phyloP scores from a whole-genome alignment of 2,329 filamentous ascomycete species.

The Aspergillaceae sp. region DNA sequence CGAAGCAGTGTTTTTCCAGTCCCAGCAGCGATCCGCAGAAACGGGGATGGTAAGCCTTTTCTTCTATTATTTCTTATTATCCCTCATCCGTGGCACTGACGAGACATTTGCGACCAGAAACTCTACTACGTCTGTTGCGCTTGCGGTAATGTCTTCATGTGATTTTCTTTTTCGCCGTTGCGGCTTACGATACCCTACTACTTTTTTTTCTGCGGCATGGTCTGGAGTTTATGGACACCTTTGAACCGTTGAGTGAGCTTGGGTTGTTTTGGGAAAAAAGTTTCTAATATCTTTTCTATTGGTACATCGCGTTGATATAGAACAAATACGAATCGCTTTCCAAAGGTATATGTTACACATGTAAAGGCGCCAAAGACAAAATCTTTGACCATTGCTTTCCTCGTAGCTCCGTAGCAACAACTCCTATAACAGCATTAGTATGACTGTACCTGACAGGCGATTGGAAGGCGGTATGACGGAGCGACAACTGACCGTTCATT shows the following conservation, averaged over 20 bases:
- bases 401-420: slow-evolving; percentile 82
- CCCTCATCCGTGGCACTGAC: neutral
- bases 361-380: slow-evolving; percentile 81
- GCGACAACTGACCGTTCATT: slow-evolving; percentile 59
- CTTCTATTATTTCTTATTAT: slow-evolving; percentile 5
- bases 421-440: slow-evolving; percentile 43
- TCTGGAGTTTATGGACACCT: slow-evolving; percentile 8
- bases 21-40: slow-evolving; percentile 90
- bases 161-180: slow-evolving; percentile 16
- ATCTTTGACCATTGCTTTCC: slow-evolving; percentile 98
- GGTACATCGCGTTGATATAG: slow-evolving; percentile 20
- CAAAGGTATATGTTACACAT: slow-evolving; percentile 48
- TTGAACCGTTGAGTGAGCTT: slow-evolving; percentile 2
- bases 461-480: neutral
- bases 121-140: slow-evolving; percentile 88
- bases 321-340: slow-evolving; percentile 20
- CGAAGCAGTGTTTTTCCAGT: slow-evolving; percentile 98
- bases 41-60: slow-evolving; percentile 80
- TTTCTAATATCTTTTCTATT: slow-evolving; percentile 15
- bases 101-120: slow-evolving; percentile 50
- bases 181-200: slow-evolving; percentile 24
- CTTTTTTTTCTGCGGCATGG: slow-evolving; percentile 7
- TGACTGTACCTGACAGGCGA: neutral
- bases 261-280: slow-evolving; percentile 4
- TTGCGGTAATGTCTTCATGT: slow-evolving; percentile 75